Evolutionary conservation across 2,329 filamentous ascomycete species (phyloP).

Genomic region (Lasiodiplodia sp.): DNA sequence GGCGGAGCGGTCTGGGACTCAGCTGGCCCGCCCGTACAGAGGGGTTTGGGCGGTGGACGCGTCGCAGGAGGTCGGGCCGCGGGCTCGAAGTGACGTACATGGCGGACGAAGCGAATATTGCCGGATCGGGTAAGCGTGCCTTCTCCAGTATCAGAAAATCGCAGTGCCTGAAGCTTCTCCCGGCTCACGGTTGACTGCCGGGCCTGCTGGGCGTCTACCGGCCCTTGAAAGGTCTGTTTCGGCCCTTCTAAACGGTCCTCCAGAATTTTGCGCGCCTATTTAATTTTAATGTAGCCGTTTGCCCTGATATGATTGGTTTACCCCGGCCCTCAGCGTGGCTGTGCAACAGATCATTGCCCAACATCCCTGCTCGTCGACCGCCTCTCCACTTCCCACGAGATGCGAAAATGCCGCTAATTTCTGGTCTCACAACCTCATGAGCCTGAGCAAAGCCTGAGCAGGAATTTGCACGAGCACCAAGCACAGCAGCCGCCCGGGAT

Average conservation of each 20-base stretch:
- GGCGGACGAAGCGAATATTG: slow-evolving; percentile 6
- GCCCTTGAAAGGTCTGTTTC: neutral
- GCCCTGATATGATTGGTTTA: slow-evolving; percentile 23
- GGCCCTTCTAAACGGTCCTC: slow-evolving; percentile 21
- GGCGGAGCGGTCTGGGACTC: neutral
- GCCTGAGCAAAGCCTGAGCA: slow-evolving; percentile 8
- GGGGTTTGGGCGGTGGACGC: neutral
- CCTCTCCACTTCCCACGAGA: slow-evolving; percentile 28
- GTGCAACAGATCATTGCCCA: slow-evolving; percentile 29
- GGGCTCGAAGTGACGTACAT: neutral
- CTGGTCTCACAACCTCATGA: slow-evolving; percentile 11
- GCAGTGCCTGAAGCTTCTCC: neutral
- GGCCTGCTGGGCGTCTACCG: neutral
- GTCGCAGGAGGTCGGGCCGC: neutral
- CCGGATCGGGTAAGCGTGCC: slow-evolving; percentile 18
- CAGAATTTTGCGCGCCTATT: slow-evolving; percentile 28
- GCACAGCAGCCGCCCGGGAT: neutral
- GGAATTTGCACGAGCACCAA: slow-evolving; percentile 3
- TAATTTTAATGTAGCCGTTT: slow-evolving; percentile 26
- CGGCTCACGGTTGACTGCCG: neutral
- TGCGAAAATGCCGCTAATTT: slow-evolving; percentile 28
- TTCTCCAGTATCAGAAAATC: slow-evolving; percentile 13
- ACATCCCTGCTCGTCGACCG: slow-evolving; percentile 27
- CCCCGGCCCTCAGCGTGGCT: slow-evolving; percentile 28
- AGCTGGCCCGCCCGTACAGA: neutral